These are phyloP conservation scores for Stephanodiscus triporus DNA, from an alignment of 108 stramenopile species.

Conservation along the genomic window DNA sequence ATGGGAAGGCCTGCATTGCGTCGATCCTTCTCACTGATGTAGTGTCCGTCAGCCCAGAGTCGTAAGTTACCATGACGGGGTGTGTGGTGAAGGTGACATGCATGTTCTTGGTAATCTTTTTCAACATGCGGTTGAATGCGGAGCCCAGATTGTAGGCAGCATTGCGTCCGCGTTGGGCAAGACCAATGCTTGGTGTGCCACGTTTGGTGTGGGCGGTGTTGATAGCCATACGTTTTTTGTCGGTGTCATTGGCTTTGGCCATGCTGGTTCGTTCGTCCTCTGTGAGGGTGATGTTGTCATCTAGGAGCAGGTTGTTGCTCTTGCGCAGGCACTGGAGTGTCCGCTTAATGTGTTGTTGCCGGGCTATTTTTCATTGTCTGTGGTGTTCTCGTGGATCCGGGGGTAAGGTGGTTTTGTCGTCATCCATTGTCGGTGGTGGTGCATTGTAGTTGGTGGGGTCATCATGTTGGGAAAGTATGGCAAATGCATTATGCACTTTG, in stretches of 20 bases:
- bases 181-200: neutral
- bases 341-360: slow-evolving; percentile 8
- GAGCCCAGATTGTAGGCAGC: slow-evolving; percentile 2
- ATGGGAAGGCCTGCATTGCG: slow-evolving; percentile 22
- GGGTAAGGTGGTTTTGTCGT: too few species aligned
- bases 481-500: too few species aligned
- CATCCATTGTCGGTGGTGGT: too few species aligned
- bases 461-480: too few species aligned
- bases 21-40: slow-evolving; percentile 16
- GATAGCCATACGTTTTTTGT: neutral
- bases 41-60: slow-evolving; percentile 25
- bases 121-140: neutral
- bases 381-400: too few species aligned
- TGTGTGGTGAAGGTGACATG: neutral
- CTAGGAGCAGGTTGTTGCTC: slow-evolving; percentile 7
- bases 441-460: too few species aligned
- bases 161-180: slow-evolving; percentile 4
- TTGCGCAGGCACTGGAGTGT: neutral
- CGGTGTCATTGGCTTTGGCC: neutral
- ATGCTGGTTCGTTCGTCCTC: slow-evolving; percentile 10
- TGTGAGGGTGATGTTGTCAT: slow-evolving; percentile 1
- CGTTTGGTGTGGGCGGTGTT: slow-evolving; percentile 1
- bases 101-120: neutral
- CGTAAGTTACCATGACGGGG: slow-evolving; percentile 13
- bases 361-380: too few species aligned